These are phyloP conservation scores for Phytophthora pisi DNA, from an alignment of 352 stramenopile species.

Conservation along the genomic window DNA sequence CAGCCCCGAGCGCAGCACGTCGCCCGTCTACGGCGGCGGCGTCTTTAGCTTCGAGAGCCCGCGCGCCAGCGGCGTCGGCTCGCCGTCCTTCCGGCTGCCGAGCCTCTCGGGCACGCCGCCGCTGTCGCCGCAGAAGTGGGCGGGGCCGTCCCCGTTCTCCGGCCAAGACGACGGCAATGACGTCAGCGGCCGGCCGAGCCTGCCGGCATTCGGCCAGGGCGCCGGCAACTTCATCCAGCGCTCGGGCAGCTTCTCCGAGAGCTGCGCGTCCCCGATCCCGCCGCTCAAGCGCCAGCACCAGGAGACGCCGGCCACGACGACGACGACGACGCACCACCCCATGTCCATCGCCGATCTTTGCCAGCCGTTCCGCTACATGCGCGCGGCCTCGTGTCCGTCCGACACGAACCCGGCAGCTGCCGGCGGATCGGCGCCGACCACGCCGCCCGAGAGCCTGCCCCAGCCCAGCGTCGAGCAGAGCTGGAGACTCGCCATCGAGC, in stretches of 20 bases:
- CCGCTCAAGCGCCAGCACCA: conserved; percentile 41
- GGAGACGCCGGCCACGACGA: conserved; percentile 5
- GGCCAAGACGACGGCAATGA: conserved; percentile 21
- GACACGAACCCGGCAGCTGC: conserved; percentile 48
- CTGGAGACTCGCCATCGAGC: conserved; percentile 29
- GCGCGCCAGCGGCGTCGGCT: conserved; percentile 19
- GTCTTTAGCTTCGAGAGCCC: conserved; percentile 37
- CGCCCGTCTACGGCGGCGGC: conserved; percentile 15
- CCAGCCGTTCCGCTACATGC: conserved; percentile 66
- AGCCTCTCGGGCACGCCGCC: conserved; percentile 47
- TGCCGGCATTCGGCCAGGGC: conserved; percentile 23
- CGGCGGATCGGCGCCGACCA: conserved; percentile 8
- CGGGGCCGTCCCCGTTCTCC: conserved; percentile 22
- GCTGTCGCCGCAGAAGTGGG: conserved; percentile 54
- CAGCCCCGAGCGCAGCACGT: conserved; percentile 32
- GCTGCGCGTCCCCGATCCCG: conserved; percentile 41
- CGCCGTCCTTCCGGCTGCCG: conserved; percentile 54
- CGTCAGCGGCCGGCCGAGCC: conserved; percentile 19
- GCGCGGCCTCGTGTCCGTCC: conserved; percentile 72
- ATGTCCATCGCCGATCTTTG: conserved; percentile 60
- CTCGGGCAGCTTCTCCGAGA: conserved; percentile 41
- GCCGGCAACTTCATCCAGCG: conserved; percentile 32
- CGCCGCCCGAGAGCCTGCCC: neutral
- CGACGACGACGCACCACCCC: conserved; percentile 17
- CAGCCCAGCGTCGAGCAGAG: conserved; percentile 16